Evolutionary conservation across 257 asterid species (phyloP).

Genomic region (Solanum medicagineum): DNA sequence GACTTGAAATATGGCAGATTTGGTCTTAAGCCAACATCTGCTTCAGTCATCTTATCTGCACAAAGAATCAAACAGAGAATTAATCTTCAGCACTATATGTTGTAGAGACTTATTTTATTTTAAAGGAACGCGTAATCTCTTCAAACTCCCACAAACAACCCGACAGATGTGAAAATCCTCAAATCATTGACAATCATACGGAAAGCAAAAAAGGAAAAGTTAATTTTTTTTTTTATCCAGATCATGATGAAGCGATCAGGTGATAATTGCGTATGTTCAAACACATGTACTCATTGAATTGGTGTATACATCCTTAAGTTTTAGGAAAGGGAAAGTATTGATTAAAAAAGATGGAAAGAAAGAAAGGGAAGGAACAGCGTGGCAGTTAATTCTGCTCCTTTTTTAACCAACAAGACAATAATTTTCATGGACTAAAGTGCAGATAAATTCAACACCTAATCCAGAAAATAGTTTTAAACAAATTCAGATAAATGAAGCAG

Average conservation of each 20-base stretch:
- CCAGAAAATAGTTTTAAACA: neutral
- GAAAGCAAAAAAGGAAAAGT: neutral
- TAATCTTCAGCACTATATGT: neutral
- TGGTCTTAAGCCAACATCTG: neutral
- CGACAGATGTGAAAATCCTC: neutral
- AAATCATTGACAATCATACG: neutral
- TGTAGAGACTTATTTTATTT: neutral
- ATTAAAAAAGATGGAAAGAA: slow-evolving; percentile 25
- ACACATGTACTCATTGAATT: neutral
- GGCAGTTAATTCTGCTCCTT: neutral
- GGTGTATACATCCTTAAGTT: neutral
- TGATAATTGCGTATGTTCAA: neutral
- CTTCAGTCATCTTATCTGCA: neutral
- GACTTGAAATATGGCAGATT: slow-evolving; percentile 41
- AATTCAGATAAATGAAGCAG: neutral
- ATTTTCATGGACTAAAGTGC: neutral
- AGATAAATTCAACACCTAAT: neutral
- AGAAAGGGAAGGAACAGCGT: neutral
- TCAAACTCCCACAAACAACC: neutral
- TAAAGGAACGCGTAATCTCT: neutral
- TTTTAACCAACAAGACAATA: neutral
- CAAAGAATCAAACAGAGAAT: neutral
- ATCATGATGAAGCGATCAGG: neutral
- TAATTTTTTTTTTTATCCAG: neutral
- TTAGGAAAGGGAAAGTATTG: neutral